These are phyloP conservation scores for Verticillium alfalfae DNA, from an alignment of 2,329 filamentous ascomycete species.

Conservation along the genomic window DNA sequence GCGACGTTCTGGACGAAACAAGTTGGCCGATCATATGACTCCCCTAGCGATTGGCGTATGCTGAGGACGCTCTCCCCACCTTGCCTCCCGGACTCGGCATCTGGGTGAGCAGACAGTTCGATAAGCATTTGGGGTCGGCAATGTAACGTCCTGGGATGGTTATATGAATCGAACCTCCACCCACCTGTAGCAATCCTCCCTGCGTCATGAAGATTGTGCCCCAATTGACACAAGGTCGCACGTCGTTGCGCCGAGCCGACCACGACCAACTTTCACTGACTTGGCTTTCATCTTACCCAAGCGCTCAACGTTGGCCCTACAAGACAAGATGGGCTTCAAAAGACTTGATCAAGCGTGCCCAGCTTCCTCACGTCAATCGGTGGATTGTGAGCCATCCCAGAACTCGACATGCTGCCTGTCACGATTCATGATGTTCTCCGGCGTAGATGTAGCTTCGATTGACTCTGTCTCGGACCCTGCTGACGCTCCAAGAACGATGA, in stretches of 20 bases:
- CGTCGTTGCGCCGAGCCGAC: background rate
- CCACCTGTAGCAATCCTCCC: background rate
- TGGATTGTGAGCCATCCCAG: conserved; percentile 19
- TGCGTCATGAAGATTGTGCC: background rate
- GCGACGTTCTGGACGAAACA: too few relatives aligned
- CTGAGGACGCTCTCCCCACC: background rate
- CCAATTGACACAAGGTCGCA: background rate
- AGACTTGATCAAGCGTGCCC: conserved; percentile 15
- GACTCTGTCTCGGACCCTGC: background rate
- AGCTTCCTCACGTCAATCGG: conserved; percentile 22
- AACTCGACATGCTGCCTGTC: background rate
- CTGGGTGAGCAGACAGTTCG: background rate
- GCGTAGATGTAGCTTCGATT: background rate
- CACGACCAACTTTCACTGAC: background rate
- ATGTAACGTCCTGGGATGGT: background rate
- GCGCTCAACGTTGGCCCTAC: background rate
- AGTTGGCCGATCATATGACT: conserved; percentile 1
- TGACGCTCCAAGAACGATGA: conserved; percentile 35
- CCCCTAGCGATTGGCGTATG: background rate
- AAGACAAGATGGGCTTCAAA: conserved; percentile 16
- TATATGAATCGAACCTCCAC: background rate
- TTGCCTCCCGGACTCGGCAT: background rate
- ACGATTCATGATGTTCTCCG: conserved; percentile 2
- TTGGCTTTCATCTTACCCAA: background rate
- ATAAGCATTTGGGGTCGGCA: background rate